These are phyloP conservation scores for Fonsecaea erecta DNA, from an alignment of 2,329 filamentous ascomycete genomes.

Conservation along the genomic window DNA sequence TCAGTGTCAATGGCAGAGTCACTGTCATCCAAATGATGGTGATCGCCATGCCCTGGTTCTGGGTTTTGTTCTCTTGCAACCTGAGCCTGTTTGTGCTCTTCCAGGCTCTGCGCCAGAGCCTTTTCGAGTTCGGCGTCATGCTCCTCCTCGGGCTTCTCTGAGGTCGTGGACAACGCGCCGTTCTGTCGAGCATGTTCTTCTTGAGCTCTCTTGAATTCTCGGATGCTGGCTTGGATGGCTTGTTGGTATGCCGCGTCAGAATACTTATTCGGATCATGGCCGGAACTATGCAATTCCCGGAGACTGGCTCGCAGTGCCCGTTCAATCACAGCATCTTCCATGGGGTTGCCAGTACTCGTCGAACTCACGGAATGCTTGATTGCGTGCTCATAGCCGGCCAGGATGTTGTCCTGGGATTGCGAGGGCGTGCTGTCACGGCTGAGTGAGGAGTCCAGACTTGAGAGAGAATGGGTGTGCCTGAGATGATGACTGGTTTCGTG, in stretches of 20 bases:
- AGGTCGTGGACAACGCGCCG: slow-evolving; percentile 9
- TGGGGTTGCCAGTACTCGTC: slow-evolving; percentile 70
- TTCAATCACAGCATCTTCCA: slow-evolving; percentile 74
- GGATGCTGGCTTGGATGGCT: slow-evolving; percentile 38
- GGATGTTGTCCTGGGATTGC: slow-evolving; percentile 45
- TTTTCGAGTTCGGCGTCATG: slow-evolving; percentile 51
- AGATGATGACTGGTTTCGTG: slow-evolving; percentile 31
- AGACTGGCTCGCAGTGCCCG: slow-evolving; percentile 75
- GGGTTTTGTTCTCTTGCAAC: not conserved
- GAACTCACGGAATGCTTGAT: slow-evolving; percentile 71
- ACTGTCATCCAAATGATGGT: slow-evolving; percentile 28
- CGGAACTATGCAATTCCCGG: slow-evolving; percentile 56
- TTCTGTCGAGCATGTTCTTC: slow-evolving; percentile 34
- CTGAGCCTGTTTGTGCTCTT: slow-evolving; percentile 41
- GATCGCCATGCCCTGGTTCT: not conserved
- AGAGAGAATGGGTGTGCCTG: slow-evolving; percentile 20
- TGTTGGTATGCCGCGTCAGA: slow-evolving; percentile 42
- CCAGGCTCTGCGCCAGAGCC: slow-evolving; percentile 51
- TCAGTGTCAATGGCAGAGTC: slow-evolving; percentile 41
- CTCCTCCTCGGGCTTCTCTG: slow-evolving; percentile 34
- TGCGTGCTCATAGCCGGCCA: slow-evolving; percentile 70
- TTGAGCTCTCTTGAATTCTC: slow-evolving; percentile 32
- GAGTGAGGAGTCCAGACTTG: slow-evolving; percentile 22
- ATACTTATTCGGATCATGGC: slow-evolving; percentile 36
- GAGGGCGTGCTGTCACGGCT: slow-evolving; percentile 23